Evolutionary conservation across 1,284 basidiomycete genomes (phyloP), one percentile per base, ranked within the genome.

Genomic region (Pyrrhoderma lamaoense): DNA sequence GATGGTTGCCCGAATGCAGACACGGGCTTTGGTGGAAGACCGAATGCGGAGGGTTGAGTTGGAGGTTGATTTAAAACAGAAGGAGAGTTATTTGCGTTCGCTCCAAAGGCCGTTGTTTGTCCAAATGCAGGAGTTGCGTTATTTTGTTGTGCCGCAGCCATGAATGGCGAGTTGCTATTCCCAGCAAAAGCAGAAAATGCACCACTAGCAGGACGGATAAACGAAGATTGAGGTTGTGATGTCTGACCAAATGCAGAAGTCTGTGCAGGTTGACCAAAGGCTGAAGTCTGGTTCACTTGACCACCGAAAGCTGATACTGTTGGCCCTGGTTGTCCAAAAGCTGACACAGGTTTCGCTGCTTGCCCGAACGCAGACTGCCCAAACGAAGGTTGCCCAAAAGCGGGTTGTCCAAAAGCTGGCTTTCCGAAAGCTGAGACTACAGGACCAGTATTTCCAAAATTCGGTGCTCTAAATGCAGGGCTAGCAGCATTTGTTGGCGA

Each of bases 301-400:
- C 65, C 63, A 2, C 65, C 63, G 47, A 67, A 65, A 0, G 62
- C 62, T 9, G 69, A 59, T 3, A 65, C 61, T 42, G 66, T 64
- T 21, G 68, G 56, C 43, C 61, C 61, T 35, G 64, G 60, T 51
- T 62, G 62, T 8, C 62, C 69, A 38, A 74, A 73, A 22, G 66
- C 65, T 43, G 66, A 64, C 25, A 23, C 52, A 2, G 67, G 67
- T 36, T 70, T 69, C 7, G 63, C 58, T 13, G 66, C 58, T 40
- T 40, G 59, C 8, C 66, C 66, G 48, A 67, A 64, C 8, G 65
- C 58, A 3, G 66, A 59, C 14, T 61, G 61, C 5, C 69, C 71
- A 51, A 73, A 72, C 18, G 61, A 64, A 37, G 65, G 60, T 45
- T 67, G 60, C 16, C 70, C 70, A 47, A 70, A 71, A 1, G 67